Percentiles rank a stretch among this genome's conserved stretches.
Conservation (phyloP, 108 stramenopile species). For the Cafeteria roenbergensis region DNA sequence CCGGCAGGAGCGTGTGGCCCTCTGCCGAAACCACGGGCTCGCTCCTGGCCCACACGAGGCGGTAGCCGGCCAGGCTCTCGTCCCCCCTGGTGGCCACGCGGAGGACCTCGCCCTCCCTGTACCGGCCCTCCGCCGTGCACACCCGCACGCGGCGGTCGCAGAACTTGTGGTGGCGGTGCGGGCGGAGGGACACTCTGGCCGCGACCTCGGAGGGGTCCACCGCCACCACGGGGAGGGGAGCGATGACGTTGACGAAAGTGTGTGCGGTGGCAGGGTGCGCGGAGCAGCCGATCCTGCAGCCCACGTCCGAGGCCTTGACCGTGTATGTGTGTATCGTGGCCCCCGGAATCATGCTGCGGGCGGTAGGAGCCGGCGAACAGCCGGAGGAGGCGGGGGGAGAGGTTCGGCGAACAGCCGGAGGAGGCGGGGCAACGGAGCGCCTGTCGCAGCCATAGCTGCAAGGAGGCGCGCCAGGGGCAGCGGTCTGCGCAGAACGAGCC, state of each 20-base stretch:
- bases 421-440: too few species aligned
- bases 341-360: neutral
- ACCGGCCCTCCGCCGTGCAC: neutral
- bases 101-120: neutral
- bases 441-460: too few species aligned
- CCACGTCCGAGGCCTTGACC: neutral
- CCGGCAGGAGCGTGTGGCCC: too few species aligned
- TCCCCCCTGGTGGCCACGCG: too few species aligned
- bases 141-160: slow-evolving; percentile 7
- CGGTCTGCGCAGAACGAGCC: too few species aligned
- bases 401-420: too few species aligned
- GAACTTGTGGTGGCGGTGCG: neutral
- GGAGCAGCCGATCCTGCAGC: neutral
- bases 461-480: too few species aligned
- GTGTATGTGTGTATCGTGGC: neutral
- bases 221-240: neutral
- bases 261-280: neutral
- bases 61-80: too few species aligned
- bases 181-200: neutral
- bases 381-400: neutral
- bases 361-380: too few species aligned
- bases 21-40: too few species aligned
- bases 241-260: too few species aligned
- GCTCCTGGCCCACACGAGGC: too few species aligned
- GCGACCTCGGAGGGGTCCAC: neutral